Conservation (phyloP, 2,329 filamentous ascomycete species). For the Aspergillus intermedius region DNA sequence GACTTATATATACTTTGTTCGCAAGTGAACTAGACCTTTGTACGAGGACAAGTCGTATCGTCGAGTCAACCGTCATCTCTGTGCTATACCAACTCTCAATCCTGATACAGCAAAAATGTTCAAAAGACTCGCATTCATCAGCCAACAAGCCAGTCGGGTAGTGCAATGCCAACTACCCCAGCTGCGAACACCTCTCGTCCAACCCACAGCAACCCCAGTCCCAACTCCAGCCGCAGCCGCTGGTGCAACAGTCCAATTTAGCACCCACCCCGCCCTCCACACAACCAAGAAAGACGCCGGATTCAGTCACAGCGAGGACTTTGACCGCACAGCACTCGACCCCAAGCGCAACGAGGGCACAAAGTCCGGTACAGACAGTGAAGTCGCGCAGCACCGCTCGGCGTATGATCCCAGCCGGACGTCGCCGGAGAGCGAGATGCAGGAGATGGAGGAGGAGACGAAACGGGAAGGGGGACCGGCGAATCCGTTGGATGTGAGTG, state of each 20-base stretch:
- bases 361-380: conserved; percentile 59
- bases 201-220: neutral
- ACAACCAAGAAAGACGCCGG: conserved; percentile 1
- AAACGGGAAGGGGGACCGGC: conserved; percentile 33
- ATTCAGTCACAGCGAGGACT: conserved; percentile 1
- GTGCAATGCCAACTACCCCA: neutral
- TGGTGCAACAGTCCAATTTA: neutral
- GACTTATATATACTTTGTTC: no score
- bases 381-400: conserved; percentile 52
- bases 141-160: conserved; percentile 5
- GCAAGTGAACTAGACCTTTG: no score
- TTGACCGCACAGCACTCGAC: conserved; percentile 57
- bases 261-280: neutral
- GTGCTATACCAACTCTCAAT: neutral
- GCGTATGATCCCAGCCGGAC: conserved; percentile 67
- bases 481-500: conserved; percentile 54
- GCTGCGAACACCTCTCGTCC: conserved; percentile 1
- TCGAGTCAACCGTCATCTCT: neutral
- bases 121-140: conserved; percentile 3
- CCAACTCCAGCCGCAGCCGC: no score
- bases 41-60: no score
- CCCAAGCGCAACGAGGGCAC: conserved; percentile 61
- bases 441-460: conserved; percentile 31
- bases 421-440: conserved; percentile 53
- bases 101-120: neutral